Percentiles rank a stretch among this genome's conserved stretches.
phyloP scores from a whole-genome alignment of 78 protist genomes.

The Dictyostelium purpureum region DNA sequence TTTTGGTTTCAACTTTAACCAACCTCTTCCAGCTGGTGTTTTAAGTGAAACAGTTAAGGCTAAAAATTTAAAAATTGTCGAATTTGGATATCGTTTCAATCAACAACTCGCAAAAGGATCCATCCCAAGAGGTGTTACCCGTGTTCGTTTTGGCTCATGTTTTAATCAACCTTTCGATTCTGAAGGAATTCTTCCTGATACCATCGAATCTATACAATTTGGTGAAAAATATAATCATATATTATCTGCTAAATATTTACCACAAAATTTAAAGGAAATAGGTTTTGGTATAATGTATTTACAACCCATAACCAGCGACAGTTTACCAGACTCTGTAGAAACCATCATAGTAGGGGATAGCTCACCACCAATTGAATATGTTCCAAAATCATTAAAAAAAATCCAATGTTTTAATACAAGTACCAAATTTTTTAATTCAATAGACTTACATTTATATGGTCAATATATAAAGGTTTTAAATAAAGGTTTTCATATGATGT shows the following conservation, averaged over 20 bases:
- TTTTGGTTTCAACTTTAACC: background rate
- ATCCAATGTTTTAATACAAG: background rate
- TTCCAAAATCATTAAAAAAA: background rate
- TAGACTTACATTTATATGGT: background rate
- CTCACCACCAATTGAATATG: background rate
- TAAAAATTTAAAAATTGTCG: background rate
- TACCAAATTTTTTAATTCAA: background rate
- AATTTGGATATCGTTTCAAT: background rate
- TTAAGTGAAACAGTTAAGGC: background rate
- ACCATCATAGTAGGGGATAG: background rate
- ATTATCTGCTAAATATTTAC: background rate
- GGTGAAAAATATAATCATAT: background rate
- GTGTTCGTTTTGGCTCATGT: background rate
- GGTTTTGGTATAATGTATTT: background rate
- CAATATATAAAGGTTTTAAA: slow-evolving; percentile 10
- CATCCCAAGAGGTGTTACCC: background rate
- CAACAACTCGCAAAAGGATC: background rate
- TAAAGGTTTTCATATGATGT: background rate
- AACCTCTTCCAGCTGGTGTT: background rate
- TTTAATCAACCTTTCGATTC: background rate
- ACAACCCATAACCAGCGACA: background rate
- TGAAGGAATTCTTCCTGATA: background rate
- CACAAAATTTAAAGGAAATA: background rate
- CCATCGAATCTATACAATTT: background rate
- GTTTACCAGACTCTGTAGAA: background rate